Evolutionary conservation across 1,284 basidiomycete species (phyloP).

Genomic region (Rhodotorula glutinis): DNA sequence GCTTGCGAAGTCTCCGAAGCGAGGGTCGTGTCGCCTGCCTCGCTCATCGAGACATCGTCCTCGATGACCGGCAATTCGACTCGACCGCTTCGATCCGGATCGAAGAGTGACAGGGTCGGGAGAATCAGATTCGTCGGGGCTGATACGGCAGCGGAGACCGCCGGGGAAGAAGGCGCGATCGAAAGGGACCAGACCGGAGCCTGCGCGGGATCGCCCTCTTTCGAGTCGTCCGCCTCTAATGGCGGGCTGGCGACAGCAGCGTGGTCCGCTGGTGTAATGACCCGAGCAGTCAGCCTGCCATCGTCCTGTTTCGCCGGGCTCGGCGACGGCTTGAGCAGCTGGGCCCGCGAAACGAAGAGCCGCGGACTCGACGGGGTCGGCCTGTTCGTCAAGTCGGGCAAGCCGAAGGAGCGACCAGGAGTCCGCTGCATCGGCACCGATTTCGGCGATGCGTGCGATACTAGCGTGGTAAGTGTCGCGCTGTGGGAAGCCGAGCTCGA

Average conservation of each 20-base stretch:
- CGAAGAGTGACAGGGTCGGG: background rate
- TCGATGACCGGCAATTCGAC: constrained; percentile 1
- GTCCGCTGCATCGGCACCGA: constrained; percentile 27
- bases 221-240: too few relatives aligned
- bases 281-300: too few relatives aligned
- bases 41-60: background rate
- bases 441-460: background rate
- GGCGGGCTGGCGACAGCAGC: too few relatives aligned
- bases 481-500: too few relatives aligned
- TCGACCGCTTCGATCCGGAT: background rate
- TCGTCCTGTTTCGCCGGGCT: background rate
- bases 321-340: background rate
- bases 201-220: too few relatives aligned
- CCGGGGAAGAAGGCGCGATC: background rate
- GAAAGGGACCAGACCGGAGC: too few relatives aligned
- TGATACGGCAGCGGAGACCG: background rate
- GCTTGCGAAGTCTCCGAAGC: background rate
- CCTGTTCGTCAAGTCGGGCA: background rate
- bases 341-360: background rate
- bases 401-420: background rate
- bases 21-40: constrained; percentile 4
- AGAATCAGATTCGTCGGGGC: background rate
- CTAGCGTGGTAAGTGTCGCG: too few relatives aligned
- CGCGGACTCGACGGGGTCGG: background rate
- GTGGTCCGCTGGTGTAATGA: too few relatives aligned